Evolutionary conservation across 2,329 filamentous ascomycete genomes (phyloP), one percentile per base, ranked within the genome.

Genomic region (Zymoseptoria crescenta): DNA sequence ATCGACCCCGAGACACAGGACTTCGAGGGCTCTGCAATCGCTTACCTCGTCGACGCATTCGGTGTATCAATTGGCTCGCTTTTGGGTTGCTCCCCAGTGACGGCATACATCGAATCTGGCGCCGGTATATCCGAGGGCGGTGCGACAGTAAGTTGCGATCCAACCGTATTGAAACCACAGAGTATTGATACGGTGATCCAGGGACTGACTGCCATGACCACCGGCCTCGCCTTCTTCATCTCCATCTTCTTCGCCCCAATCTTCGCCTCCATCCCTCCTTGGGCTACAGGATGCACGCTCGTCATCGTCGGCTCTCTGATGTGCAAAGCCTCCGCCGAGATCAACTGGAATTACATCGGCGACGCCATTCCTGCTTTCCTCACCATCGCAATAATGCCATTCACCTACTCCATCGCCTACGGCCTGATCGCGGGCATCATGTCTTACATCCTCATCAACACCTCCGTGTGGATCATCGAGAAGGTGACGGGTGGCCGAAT

Each of bases 201-300:
- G 35, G 91, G 91, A 16, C 75, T 96, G n/a, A 94, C 90, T 0
- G 85, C 89, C 52, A 88, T 93, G 73, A 79, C 84, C 16, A 87
- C 89, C 0, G 91, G 91, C 4, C 58, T 95, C 54, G 91, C 87
- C 75, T 96, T 96, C 79, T 87, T 96, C 77, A 84, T 95, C 70
- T 84, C 88, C 59, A 83, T 95, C 62, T 95, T 95, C 80, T 95
- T 95, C 71, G 90, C 91, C 0, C 91, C 91, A 0, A 93, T 95
- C 59, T 95, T 95, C 70, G 90, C 91, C 8, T 92, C 88, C 0
- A 94, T 95, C 59, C 91, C 91, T 4, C 87, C 90, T 0, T 95
- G 89, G 89, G 91, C 91, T 2, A 96, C 91, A 0, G 91, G 91
- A 53, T 91, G 88, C 71, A 91, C 91, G n/a, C 81, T 95, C 27